Evolutionary conservation across 2,329 filamentous ascomycete genomes (phyloP).

Genomic region (Cordyceps cateniannulata): DNA sequence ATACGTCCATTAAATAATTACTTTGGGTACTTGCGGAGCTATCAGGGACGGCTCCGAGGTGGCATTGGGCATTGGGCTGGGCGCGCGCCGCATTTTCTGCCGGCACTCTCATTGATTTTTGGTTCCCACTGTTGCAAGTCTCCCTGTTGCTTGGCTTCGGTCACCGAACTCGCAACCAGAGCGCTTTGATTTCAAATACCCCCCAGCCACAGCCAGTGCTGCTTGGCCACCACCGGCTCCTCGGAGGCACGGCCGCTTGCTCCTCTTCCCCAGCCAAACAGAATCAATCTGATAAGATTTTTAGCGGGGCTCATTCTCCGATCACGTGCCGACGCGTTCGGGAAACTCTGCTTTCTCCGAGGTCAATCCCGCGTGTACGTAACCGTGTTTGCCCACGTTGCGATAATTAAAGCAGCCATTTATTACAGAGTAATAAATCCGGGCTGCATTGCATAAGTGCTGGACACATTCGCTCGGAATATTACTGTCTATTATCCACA

Average conservation of each 20-base stretch:
- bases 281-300: constrained; percentile 15
- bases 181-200: constrained; percentile 12
- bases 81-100: not conserved
- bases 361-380: not conserved
- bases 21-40: constrained; percentile 3
- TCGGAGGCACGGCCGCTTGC: not conserved
- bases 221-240: not conserved
- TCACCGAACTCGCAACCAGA: constrained; percentile 1
- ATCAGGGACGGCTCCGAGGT: constrained; percentile 2
- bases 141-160: not conserved
- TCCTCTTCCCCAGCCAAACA: constrained; percentile 12
- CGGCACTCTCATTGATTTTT: not conserved
- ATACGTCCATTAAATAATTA: not conserved
- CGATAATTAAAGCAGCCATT: not conserved
- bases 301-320: constrained; percentile 1
- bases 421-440: no score
- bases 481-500: no score
- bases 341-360: constrained; percentile 3
- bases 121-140: not conserved
- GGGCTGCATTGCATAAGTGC: no score
- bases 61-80: not conserved
- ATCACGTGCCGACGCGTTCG: constrained; percentile 13
- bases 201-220: not conserved
- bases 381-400: not conserved
- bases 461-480: no score